Evolutionary conservation across 73 alveolate genomes (phyloP).

Genomic region (Paramecium caudatum): DNA sequence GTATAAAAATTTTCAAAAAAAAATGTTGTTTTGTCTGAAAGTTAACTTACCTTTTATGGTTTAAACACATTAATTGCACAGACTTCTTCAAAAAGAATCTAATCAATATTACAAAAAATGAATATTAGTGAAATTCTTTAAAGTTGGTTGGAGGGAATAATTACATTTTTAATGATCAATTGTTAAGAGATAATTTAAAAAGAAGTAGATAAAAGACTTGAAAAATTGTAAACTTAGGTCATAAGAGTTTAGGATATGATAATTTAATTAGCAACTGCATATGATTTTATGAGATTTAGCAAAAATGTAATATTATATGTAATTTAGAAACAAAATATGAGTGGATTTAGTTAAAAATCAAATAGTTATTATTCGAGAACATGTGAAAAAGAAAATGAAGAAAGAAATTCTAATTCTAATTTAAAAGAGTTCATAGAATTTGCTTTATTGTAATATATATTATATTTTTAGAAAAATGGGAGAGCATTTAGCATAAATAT

Average conservation of each 20-base stretch:
- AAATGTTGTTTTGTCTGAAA: constrained; percentile 26
- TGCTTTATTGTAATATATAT: neutral
- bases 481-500: constrained; percentile 8
- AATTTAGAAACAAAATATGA: neutral
- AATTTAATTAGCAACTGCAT: neutral
- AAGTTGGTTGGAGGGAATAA: constrained; percentile 29
- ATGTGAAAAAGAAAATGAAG: constrained; percentile 6
- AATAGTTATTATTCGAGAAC: neutral
- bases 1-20: constrained; percentile 12
- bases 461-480: neutral
- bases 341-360: constrained; percentile 8
- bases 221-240: neutral
- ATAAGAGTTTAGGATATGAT: neutral
- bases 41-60: neutral
- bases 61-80: neutral
- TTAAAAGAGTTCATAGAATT: constrained; percentile 22
- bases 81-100: neutral
- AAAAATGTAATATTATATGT: neutral
- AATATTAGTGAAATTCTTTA: neutral
- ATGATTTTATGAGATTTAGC: constrained; percentile 33
- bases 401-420: neutral
- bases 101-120: neutral
- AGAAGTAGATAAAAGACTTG: constrained; percentile 21
- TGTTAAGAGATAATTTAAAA: constrained; percentile 11
- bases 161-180: constrained; percentile 13